Evolutionary conservation across 192 early-diverging fungal species (phyloP).

Genomic region (Polychytrium aggregatum): DNA sequence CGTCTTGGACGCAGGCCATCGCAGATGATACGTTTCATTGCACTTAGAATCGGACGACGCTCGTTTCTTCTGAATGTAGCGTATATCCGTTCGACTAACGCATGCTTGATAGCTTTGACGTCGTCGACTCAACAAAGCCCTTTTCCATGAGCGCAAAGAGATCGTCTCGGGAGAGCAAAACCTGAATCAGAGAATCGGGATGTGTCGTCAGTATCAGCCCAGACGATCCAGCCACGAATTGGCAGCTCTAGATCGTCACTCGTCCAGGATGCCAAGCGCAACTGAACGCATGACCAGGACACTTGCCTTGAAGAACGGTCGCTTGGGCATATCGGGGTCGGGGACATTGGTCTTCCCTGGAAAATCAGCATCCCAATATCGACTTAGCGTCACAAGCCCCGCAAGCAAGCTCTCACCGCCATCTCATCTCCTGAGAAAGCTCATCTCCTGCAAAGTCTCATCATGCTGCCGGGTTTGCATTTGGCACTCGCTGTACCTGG

Average conservation of each 20-base stretch:
- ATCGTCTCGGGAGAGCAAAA: slow-evolving; percentile 23
- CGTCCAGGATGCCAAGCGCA: too few species aligned
- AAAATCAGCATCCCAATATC: too few species aligned
- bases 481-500: too few species aligned
- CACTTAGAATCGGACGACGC: too few species aligned
- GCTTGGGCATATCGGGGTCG: slow-evolving; percentile 14
- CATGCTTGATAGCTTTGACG: slow-evolving; percentile 3
- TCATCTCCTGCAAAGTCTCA: neutral
- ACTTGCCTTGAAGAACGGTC: slow-evolving; percentile 34
- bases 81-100: neutral
- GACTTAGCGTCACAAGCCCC: too few species aligned
- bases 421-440: slow-evolving; percentile 8
- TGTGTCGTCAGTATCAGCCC: neutral
- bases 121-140: slow-evolving; percentile 23
- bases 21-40: too few species aligned
- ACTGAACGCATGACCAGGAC: too few species aligned
- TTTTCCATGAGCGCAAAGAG: slow-evolving; percentile 35
- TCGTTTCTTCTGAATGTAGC: too few species aligned
- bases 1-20: too few species aligned
- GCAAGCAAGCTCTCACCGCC: too few species aligned
- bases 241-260: neutral
- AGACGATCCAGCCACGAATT: neutral
- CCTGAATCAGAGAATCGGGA: slow-evolving; percentile 6
- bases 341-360: too few species aligned
- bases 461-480: too few species aligned